Percentiles rank a stretch among this genome's conserved stretches.
Evolutionary conservation across 805 yeast species (phyloP).

Genomic region (Komagataella kurtzmanii): DNA sequence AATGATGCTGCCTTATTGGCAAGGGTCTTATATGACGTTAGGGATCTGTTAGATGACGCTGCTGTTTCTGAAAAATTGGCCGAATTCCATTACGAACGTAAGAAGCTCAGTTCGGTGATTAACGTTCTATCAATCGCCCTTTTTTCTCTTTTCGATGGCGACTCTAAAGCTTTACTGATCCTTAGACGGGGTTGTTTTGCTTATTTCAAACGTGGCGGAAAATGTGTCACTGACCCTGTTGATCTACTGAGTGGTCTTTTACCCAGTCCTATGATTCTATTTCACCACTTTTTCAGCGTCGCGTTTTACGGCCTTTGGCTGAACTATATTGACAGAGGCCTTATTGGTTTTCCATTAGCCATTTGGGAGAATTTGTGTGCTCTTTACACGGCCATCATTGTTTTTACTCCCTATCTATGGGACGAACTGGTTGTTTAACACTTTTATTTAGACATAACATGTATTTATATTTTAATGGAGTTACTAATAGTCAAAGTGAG

Average conservation of each 20-base stretch:
- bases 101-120: constrained; percentile 67
- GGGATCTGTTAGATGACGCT: constrained; percentile 44
- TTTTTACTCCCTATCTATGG: constrained; percentile 66
- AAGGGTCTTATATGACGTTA: constrained; percentile 38
- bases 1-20: constrained; percentile 69
- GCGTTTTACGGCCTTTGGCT: constrained; percentile 72
- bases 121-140: constrained; percentile 87
- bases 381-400: constrained; percentile 58
- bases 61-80: constrained; percentile 40
- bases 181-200: constrained; percentile 82
- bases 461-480: background rate
- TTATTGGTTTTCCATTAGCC: constrained; percentile 56
- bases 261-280: constrained; percentile 61
- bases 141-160: constrained; percentile 84
- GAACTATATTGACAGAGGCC: constrained; percentile 56
- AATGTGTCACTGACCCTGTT: constrained; percentile 64
- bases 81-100: constrained; percentile 68
- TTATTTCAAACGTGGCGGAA: constrained; percentile 80
- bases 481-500: background rate
- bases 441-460: background rate
- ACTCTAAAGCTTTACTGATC: constrained; percentile 44
- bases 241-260: constrained; percentile 71
- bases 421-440: constrained; percentile 11
- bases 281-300: constrained; percentile 82
- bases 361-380: constrained; percentile 55